Base-by-base conservation (phyloP, 495 filamentous ascomycete species). In the Hypoxylon trugodes region DNA sequence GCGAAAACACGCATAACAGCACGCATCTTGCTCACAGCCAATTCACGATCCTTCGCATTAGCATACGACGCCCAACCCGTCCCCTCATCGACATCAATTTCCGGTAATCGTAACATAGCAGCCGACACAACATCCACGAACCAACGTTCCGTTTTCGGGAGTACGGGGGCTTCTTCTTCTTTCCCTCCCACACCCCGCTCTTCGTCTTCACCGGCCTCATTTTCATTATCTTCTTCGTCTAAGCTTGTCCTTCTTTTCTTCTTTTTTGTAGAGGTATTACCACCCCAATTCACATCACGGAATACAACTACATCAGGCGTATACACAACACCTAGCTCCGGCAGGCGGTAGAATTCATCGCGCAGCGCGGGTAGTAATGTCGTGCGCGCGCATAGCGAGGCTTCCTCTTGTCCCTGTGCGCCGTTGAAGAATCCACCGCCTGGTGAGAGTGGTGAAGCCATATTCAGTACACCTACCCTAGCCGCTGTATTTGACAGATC, bases 371-470 rank as follows among this genome's bases (percentile, higher is more conserved):
- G 76, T 19, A 75, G 81, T 0, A 92, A 80, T 7, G 85, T 89
- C 40, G 83, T 86, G 33, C 86, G 85, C 58, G 82, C 80, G 68
- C 86, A 90, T 13, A 91, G 73, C 8, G 81, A 80, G 70, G 32
- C 42, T 2, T 90, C 88, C 73, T 91, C 89, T 65, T 90, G 88
- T 1, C 86, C 83, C 2, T 78, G 72, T 1, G 83, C 74, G 15
- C 87, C 87, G 16, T 74, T 73, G 0, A 82, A 68, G 67, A 86
- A 87, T 8, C 85, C 86, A 12, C 88, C 87, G 12, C 87, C 88
- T 0, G 81, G 69, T 0, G 66, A 71, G 1, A 76, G 48, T 0
- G 82, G 81, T 8, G 84, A 89, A 13, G 87, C 87, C 76, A 90
- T 83, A 63, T 89, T 90, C 21, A 91, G 73, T 26, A 90, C 76